A percentile compares a stretch with the other conserved stretches of the same genome.
phyloP scores from a whole-genome alignment of 345 rosid genomes.

The Citrus hindsii region DNA sequence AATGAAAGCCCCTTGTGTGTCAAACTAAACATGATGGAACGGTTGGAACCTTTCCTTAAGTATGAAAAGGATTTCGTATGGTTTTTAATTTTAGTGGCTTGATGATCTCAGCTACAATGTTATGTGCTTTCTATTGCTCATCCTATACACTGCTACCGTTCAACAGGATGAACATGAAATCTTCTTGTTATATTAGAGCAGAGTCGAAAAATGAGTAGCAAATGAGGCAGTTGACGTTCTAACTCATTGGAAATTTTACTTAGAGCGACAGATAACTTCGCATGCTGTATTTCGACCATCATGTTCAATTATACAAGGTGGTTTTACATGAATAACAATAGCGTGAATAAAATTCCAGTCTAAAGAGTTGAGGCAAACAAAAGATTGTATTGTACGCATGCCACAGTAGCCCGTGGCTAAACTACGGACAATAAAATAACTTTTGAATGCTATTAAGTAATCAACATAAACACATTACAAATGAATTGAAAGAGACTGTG shows the following conservation, averaged over 20 bases:
- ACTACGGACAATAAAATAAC: neutral
- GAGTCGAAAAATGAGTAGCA: neutral
- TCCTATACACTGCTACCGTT: neutral
- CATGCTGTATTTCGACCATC: too few species aligned
- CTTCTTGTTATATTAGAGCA: neutral
- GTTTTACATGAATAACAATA: neutral
- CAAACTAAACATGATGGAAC: neutral
- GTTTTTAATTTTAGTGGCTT: neutral
- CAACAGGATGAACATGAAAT: neutral
- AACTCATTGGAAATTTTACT: too few species aligned
- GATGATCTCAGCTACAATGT: neutral
- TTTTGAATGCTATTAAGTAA: neutral
- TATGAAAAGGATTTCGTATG: neutral
- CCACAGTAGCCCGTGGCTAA: neutral
- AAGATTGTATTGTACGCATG: neutral
- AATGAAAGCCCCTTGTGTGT: neutral
- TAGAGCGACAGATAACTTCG: too few species aligned
- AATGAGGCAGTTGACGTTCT: neutral
- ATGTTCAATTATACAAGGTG: neutral
- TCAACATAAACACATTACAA: constrained; percentile 13
- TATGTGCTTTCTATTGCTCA: neutral
- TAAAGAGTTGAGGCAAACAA: too few species aligned
- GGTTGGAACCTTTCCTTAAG: neutral
- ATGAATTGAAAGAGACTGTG: constrained; percentile 7
- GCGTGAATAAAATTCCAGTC: neutral